phyloP scores from a whole-genome alignment of 305 asterid species.

The Fraxinus baroniana region DNA sequence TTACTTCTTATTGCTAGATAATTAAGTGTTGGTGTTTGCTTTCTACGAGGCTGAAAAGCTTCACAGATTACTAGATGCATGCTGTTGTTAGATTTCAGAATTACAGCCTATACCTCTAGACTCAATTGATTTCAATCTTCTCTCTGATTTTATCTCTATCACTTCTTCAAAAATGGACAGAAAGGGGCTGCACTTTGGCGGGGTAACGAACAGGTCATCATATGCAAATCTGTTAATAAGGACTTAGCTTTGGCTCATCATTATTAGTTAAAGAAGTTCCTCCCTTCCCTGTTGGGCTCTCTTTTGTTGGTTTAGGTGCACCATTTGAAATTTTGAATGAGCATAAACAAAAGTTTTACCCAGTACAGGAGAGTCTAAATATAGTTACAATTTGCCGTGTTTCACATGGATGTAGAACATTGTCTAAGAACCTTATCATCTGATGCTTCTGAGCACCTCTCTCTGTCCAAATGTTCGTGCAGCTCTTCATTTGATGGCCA shows the following conservation, averaged over 20 bases:
- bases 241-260: constrained; percentile 13
- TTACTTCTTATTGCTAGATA: constrained; percentile 7
- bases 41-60: constrained; percentile 21
- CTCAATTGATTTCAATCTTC: not conserved
- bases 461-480: constrained; percentile 36
- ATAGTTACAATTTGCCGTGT: constrained; percentile 14
- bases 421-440: not conserved
- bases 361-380: constrained; percentile 12
- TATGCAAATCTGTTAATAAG: constrained; percentile 5
- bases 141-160: constrained; percentile 5
- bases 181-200: constrained; percentile 10
- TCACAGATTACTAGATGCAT: constrained; percentile 18
- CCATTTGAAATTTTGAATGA: not conserved
- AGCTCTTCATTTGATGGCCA: constrained; percentile 78
- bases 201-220: constrained; percentile 13
- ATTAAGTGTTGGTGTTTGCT: constrained; percentile 10
- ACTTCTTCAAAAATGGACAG: constrained; percentile 20
- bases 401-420: constrained; percentile 13
- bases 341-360: constrained; percentile 4
- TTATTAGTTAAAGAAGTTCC: constrained; percentile 1
- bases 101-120: not conserved
- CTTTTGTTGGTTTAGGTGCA: constrained; percentile 16
- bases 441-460: constrained; percentile 21
- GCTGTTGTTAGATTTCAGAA: constrained; percentile 4
- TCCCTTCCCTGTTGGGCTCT: constrained; percentile 15